These are phyloP conservation scores for Rhodosporidiobolus odoratus DNA, from an alignment of 768 basidiomycete genomes.

Conservation along the genomic window DNA sequence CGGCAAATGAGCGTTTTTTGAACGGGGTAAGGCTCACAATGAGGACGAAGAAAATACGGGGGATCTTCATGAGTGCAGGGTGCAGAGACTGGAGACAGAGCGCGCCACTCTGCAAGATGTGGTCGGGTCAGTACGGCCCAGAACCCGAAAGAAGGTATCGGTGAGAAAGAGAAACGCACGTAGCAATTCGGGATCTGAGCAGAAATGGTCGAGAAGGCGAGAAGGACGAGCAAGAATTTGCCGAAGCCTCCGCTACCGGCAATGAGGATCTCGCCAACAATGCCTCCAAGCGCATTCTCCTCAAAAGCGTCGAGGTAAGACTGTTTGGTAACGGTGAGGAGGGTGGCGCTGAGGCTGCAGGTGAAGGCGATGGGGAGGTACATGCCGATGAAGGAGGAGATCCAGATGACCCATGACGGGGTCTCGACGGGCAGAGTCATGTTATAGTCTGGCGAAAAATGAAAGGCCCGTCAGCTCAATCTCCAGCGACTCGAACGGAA, in stretches of 20 bases:
- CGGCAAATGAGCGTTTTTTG: neutral
- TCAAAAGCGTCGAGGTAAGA: constrained; percentile 50
- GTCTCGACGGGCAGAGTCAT: constrained; percentile 49
- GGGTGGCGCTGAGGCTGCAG: constrained; percentile 5
- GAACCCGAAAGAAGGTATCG: constrained; percentile 48
- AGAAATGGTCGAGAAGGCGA: constrained; percentile 47
- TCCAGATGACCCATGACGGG: constrained; percentile 34
- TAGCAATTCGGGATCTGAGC: constrained; percentile 48
- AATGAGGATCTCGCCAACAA: constrained; percentile 50
- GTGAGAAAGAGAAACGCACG: constrained; percentile 22
- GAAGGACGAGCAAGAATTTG: constrained; percentile 52
- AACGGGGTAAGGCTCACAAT: neutral
- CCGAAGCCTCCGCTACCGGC: constrained; percentile 45
- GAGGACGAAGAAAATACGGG: constrained; percentile 29
- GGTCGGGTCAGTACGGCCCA: constrained; percentile 40
- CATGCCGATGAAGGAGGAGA: constrained; percentile 48
- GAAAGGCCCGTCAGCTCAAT: too few relatives aligned
- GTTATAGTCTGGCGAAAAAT: constrained; percentile 52
- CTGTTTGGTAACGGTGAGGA: constrained; percentile 36
- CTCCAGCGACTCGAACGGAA: too few relatives aligned
- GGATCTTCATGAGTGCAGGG: constrained; percentile 27
- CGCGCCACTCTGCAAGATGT: constrained; percentile 4
- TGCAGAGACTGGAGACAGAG: constrained; percentile 30
- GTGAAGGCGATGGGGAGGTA: constrained; percentile 33
- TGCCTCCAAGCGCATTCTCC: constrained; percentile 51